Base-by-base conservation (phyloP, 495 filamentous ascomycete species). In the Neurospora hispaniola region DNA sequence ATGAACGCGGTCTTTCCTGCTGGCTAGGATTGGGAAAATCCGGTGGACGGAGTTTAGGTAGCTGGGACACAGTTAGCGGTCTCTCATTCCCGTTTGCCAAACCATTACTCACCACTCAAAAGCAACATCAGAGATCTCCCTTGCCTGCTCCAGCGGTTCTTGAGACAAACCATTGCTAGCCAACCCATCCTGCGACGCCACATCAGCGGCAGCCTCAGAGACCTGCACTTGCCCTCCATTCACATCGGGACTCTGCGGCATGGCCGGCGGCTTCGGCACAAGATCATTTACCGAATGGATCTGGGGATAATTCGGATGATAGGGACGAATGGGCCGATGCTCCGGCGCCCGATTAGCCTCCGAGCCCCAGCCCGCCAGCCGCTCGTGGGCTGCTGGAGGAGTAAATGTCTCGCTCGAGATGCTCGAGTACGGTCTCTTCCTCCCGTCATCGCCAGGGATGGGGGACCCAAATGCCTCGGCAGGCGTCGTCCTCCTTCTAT, bases 21-120 rank as follows among this genome's bases (percentile, higher is more conserved):
- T 84, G 1, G 92, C 88, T 18, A 97, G 86, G 4, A 96, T 82
- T 0, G 94, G 94, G 71, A 94, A 89, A 18, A 89, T 87, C 2
- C 89, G 88, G 76, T 96, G 93, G 20, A 96, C 89, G 40, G 87
- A 82, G 23, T 86, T 83, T 71, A 93, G 90, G 77, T 94, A 94
- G 69, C 91, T 94, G 71, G 20, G 12, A 10, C 1, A 20, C 20
- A 4, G 40, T 42, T 9, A 41, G 40, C 40, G 9, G 9, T 41
- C 9, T 41, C 40, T 41, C 40, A 41, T 11, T 41, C 40, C 40
- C 40, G n/a, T 20, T 46, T 23, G 20, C 10, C 12, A 5, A 5
- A 54, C 3, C 2, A 43, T 69, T 70, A 84, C 69, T 80, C 81
- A 82, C 89, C 83, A 71, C 77, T 85, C 73, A 80, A 85, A 83